Base-by-base conservation (phyloP, 2,329 filamentous ascomycete species). In the Hypoxylon sp. region DNA sequence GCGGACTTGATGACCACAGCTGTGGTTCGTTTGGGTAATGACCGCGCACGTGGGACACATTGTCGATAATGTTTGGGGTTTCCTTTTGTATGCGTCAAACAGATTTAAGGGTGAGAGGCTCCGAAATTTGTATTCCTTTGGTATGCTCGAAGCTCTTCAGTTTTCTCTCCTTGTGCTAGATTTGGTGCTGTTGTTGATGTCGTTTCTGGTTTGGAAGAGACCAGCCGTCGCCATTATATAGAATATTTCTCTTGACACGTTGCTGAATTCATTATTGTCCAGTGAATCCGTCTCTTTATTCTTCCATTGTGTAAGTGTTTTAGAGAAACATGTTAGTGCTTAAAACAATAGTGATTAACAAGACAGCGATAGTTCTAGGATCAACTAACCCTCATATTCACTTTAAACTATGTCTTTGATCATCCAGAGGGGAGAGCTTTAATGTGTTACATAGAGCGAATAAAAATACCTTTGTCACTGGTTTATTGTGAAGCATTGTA, bases 1-100 rank as follows among this genome's bases (percentile, higher is more conserved):
- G 9, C 55, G 36, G 5, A 60, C 6, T 34, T 66, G 66, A 19
- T 67, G 63, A 11, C 67, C 67, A 51, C 67, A 69, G 19, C 19
- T 60, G 48, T 49, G 21, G 56, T 60, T 63, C 4, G 32, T 43
- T 19, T 59, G 56, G 3, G 19, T 13, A 14, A 67, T n/a, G 17
- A 51, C 25, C 11, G 7, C 13, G 34, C 61, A 48, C 45, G 41
- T 21, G n/a, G 4, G 45, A 21, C 51, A 50, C 45, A 57, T 63
- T 43, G 13, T 56, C 11, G 21, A 10, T 17, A 19, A 17, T 21
- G 10, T 3, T 14, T 2, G 19, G 13, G 10, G 9, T 9, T 21
- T 32, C 17, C 17, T 11, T 43, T 21, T 19, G 38, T 43, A 43
- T 21, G 17, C 7, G 38, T 19, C 3, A 10, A 7, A 17, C n/a